A percentile compares a stretch with the other conserved stretches of the same genome.
Evolutionary conservation across 1,284 basidiomycete genomes (phyloP).

Genomic region (Retiboletus flavoniger): DNA sequence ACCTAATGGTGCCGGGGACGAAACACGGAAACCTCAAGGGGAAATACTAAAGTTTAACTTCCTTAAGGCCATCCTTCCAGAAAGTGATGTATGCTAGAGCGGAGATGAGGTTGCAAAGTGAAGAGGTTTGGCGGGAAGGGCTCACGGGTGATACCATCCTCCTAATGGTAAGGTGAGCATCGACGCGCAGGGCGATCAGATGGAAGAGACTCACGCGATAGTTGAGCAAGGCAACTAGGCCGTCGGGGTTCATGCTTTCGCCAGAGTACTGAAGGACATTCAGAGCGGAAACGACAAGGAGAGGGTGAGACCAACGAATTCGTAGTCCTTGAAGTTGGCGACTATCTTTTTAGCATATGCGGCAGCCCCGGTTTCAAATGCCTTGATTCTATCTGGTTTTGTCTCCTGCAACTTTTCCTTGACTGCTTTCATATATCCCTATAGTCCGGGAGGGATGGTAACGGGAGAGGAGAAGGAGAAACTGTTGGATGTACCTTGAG

Average conservation of each 20-base stretch:
- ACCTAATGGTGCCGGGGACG: conserved; percentile 1
- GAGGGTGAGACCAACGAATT: conserved; percentile 59
- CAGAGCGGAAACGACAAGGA: neutral
- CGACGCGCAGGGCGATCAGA: neutral
- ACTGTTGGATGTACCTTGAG: conserved; percentile 65
- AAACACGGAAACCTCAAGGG: neutral
- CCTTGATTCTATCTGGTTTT: conserved; percentile 69
- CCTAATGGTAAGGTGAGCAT: conserved; percentile 36
- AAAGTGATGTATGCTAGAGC: conserved; percentile 83
- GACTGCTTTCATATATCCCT: conserved; percentile 82
- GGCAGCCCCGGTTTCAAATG: conserved; percentile 84
- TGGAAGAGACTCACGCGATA: conserved; percentile 55
- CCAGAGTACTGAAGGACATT: conserved; percentile 68
- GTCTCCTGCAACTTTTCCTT: conserved; percentile 60
- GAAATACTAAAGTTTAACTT: conserved; percentile 57
- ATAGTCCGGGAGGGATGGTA: conserved; percentile 29
- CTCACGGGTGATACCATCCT: conserved; percentile 77
- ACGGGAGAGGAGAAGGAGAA: neutral
- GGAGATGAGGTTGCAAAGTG: conserved; percentile 12
- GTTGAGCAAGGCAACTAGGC: conserved; percentile 88
- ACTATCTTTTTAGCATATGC: conserved; percentile 86
- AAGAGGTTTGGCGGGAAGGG: conserved; percentile 12
- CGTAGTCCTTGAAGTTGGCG: conserved; percentile 87
- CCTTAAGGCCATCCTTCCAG: conserved; percentile 90
- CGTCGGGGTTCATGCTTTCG: conserved; percentile 84